These are phyloP conservation scores for Beauveria pseudobassiana DNA, from an alignment of 2,329 filamentous ascomycete species.

Conservation along the genomic window DNA sequence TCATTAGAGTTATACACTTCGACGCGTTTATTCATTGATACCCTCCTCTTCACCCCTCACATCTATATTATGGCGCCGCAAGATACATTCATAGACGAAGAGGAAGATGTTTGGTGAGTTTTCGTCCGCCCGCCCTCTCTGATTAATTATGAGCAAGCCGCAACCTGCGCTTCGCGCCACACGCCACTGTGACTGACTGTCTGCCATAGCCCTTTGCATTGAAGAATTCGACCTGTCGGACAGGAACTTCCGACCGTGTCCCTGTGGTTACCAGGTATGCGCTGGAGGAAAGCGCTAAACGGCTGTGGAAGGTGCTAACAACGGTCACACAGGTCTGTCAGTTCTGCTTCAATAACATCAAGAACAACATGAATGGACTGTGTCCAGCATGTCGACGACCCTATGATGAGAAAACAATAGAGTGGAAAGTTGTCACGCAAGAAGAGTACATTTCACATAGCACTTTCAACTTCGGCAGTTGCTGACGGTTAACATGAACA, in stretches of 20 bases:
- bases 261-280: constrained; percentile 91
- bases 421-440: constrained; percentile 89
- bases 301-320: constrained; percentile 10
- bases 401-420: constrained; percentile 94
- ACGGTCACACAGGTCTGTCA: constrained; percentile 76
- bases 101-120: constrained; percentile 60
- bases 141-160: neutral
- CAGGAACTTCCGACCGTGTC: constrained; percentile 93
- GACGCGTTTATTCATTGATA: constrained; percentile 16
- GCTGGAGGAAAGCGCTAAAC: neutral
- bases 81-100: constrained; percentile 65
- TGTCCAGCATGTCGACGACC: constrained; percentile 95
- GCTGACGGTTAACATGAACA: constrained; percentile 23
- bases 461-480: neutral
- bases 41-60: constrained; percentile 16
- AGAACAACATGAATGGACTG: constrained; percentile 93
- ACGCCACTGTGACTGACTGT: constrained; percentile 16
- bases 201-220: constrained; percentile 80
- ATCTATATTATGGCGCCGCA: constrained; percentile 53
- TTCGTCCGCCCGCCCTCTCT: neutral
- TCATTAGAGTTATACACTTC: constrained; percentile 16
- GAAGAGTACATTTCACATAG: constrained; percentile 67
- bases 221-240: constrained; percentile 98
- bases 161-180: constrained; percentile 11
- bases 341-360: constrained; percentile 99